Percentiles rank a stretch among this genome's conserved stretches.
Evolutionary conservation across 2,329 filamentous ascomycete genomes (phyloP).

Genomic region (Cryphonectria carpinicola): DNA sequence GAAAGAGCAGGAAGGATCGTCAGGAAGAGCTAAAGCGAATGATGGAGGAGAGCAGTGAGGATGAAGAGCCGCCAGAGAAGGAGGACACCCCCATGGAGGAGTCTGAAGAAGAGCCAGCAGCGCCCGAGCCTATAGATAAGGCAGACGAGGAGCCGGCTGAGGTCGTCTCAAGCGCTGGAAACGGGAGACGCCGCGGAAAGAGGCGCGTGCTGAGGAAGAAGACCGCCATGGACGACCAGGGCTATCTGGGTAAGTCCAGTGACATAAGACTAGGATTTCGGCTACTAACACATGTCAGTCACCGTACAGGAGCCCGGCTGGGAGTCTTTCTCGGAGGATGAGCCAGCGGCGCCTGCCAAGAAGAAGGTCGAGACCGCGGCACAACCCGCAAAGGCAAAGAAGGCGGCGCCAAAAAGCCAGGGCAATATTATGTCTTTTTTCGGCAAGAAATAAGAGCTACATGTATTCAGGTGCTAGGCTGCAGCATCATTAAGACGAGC

Average conservation of each 20-base stretch:
- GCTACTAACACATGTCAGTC: slow-evolving; percentile 54
- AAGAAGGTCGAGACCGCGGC: slow-evolving; percentile 57
- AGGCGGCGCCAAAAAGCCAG: slow-evolving; percentile 63
- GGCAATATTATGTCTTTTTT: slow-evolving; percentile 95
- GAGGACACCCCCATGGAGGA: slow-evolving; percentile 34
- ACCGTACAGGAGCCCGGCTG: slow-evolving; percentile 83
- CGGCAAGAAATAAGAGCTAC: slow-evolving; percentile 66
- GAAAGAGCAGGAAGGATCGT: slow-evolving; percentile 61
- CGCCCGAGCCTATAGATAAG: slow-evolving; percentile 44
- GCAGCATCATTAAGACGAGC: neutral
- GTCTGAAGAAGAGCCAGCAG: slow-evolving; percentile 43
- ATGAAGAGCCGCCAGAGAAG: slow-evolving; percentile 25
- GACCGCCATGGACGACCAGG: slow-evolving; percentile 83
- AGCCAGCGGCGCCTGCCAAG: slow-evolving; percentile 58
- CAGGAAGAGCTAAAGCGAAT: slow-evolving; percentile 67
- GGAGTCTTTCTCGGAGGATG: slow-evolving; percentile 94
- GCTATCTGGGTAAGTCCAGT: slow-evolving; percentile 80
- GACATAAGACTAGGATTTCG: slow-evolving; percentile 5
- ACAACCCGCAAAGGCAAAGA: slow-evolving; percentile 55
- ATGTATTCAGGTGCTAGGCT: neutral
- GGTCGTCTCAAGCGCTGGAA: slow-evolving; percentile 55
- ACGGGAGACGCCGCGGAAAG: slow-evolving; percentile 73
- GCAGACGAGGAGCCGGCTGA: slow-evolving; percentile 48
- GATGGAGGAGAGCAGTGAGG: slow-evolving; percentile 32
- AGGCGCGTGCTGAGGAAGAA: slow-evolving; percentile 86